phyloP scores from a whole-genome alignment of 2,329 filamentous ascomycete genomes.

The Aspergillus quadricinctus region DNA sequence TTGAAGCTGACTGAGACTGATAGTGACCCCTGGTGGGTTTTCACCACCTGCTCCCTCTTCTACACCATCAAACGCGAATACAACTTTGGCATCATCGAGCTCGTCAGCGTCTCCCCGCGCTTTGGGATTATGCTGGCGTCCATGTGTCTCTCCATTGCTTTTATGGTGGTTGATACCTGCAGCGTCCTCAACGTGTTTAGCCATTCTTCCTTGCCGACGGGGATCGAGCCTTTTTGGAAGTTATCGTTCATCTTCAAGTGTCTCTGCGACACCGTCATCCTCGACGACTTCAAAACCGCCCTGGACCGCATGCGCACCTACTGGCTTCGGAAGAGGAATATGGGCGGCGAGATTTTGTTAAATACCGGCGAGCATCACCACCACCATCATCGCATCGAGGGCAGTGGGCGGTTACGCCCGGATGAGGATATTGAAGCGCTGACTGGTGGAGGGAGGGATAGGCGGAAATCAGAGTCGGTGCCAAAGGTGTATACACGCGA shows the following conservation, averaged over 20 bases:
- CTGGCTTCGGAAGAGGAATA: conserved; percentile 28
- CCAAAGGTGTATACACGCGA: conserved; percentile 2
- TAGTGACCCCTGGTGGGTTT: conserved; percentile 65
- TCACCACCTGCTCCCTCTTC: conserved; percentile 56
- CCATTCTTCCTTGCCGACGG: conserved; percentile 40
- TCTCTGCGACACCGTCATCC: conserved; percentile 61
- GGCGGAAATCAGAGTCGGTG: conserved; percentile 1
- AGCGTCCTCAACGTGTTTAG: conserved; percentile 52
- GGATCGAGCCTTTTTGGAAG: conserved; percentile 65
- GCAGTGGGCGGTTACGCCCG: background rate
- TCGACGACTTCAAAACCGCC: conserved; percentile 65
- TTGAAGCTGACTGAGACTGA: conserved; percentile 1
- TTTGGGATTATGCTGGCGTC: conserved; percentile 59
- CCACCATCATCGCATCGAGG: background rate
- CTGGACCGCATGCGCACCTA: conserved; percentile 37
- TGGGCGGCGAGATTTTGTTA: conserved; percentile 14
- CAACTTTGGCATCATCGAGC: conserved; percentile 53
- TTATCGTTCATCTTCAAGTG: conserved; percentile 63
- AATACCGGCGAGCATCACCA: background rate
- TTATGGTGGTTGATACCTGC: conserved; percentile 59
- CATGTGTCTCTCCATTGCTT: conserved; percentile 58
- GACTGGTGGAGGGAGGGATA: background rate
- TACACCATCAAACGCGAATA: conserved; percentile 62
- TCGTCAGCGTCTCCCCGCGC: conserved; percentile 58
- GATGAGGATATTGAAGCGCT: background rate